phyloP scores from a whole-genome alignment of 192 early-diverging fungal species.

The Coemansia sp. region DNA sequence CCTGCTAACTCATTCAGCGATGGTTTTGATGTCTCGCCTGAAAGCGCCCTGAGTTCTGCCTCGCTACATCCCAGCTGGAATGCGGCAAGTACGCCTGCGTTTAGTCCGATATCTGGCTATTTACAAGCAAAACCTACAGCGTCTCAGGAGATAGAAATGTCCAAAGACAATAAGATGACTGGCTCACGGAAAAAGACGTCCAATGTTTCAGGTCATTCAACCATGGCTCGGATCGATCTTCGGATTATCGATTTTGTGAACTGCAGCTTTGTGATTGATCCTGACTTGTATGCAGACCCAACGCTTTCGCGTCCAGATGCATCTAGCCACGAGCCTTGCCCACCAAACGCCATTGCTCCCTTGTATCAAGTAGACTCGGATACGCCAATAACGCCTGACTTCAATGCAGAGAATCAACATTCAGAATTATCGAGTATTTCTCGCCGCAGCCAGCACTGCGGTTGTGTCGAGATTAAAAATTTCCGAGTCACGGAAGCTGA shows the following conservation, averaged over 20 bases:
- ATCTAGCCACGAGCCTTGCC: conserved; percentile 39
- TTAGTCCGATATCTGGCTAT: conserved; percentile 1
- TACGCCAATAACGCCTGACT: conserved; percentile 3
- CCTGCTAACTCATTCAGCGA: conserved; percentile 19
- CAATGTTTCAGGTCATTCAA: background rate
- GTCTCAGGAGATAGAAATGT: background rate
- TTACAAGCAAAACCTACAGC: background rate
- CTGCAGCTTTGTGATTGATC: conserved; percentile 66
- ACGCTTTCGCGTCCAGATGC: conserved; percentile 45
- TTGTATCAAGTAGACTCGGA: conserved; percentile 14
- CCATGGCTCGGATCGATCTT: conserved; percentile 63
- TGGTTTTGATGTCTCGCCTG: conserved; percentile 6
- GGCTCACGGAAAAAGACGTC: background rate
- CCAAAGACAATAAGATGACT: background rate
- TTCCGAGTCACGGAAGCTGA: conserved; percentile 38
- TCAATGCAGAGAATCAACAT: background rate
- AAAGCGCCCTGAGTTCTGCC: conserved; percentile 1
- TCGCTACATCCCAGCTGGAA: conserved; percentile 2
- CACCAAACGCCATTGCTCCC: conserved; percentile 20
- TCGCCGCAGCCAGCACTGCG: background rate
- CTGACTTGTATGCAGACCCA: conserved; percentile 49
- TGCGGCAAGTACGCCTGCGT: background rate
- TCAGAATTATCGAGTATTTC: background rate
- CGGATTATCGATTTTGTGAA: conserved; percentile 98
- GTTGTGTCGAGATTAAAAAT: background rate